Evolutionary conservation across 2,329 filamentous ascomycete genomes (phyloP).

Genomic region (Phyllosticta citriasiana): DNA sequence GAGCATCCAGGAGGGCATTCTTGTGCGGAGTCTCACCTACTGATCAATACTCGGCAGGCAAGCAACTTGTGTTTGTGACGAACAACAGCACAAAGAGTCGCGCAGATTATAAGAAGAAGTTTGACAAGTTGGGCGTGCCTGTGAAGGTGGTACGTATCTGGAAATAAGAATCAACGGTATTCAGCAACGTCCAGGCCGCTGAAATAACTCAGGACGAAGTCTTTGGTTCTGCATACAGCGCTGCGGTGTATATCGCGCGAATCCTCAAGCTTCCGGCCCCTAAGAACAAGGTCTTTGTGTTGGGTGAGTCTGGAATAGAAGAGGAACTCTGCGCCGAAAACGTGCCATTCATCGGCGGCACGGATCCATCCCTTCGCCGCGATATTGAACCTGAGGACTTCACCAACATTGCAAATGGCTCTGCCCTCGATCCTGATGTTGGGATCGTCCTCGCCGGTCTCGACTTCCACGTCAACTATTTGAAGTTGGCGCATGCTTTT

Average conservation of each 20-base stretch:
- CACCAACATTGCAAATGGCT: constrained; percentile 57
- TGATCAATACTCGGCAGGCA: constrained; percentile 46
- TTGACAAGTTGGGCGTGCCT: constrained; percentile 70
- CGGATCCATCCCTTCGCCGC: constrained; percentile 65
- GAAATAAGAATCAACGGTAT: not conserved
- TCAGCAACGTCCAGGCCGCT: not conserved
- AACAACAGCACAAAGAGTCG: constrained; percentile 99
- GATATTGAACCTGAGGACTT: constrained; percentile 78
- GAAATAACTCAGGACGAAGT: constrained; percentile 60
- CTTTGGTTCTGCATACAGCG: constrained; percentile 90
- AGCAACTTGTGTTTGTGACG: constrained; percentile 89
- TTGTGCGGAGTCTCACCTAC: not conserved
- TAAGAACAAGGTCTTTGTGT: constrained; percentile 87
- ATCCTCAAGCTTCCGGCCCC: constrained; percentile 70
- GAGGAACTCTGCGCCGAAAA: constrained; percentile 73
- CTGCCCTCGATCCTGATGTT: constrained; percentile 77
- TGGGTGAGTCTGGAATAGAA: constrained; percentile 88
- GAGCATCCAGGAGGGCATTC: constrained; percentile 11
- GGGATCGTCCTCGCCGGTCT: constrained; percentile 82
- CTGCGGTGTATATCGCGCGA: constrained; percentile 88
- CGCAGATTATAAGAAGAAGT: constrained; percentile 84
- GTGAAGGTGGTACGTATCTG: constrained; percentile 46
- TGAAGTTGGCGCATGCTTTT: constrained; percentile 76
- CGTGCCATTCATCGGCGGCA: constrained; percentile 74
- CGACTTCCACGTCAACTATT: constrained; percentile 91